Base-by-base conservation (phyloP, 805 yeast species). In the Metschnikowia borealis region DNA sequence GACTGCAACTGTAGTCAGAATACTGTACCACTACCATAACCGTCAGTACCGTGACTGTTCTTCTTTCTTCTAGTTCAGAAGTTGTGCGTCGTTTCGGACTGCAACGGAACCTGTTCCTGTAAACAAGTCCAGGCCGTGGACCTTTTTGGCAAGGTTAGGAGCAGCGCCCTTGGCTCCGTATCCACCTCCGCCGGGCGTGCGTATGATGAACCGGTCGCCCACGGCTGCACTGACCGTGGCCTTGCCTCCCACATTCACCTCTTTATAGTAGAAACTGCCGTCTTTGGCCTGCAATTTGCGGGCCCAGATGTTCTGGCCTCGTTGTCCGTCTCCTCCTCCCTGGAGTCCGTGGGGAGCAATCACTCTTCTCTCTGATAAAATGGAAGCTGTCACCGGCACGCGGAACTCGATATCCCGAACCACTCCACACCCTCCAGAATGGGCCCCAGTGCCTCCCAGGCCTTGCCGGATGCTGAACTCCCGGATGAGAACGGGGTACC, bases 321-420 rank as follows among this genome's bases (percentile, higher is more conserved):
- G 70, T 21, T 66, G 65, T 2, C 95, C 99, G 55, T 81, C 81
- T 31, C 69, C 74, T 32, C 98, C 99, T 1, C 97, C 97, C 20
- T 78, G 68, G 46, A 92, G 65, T 3, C 98, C 99, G 64, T 84
- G 87, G 1, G 98, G 99, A 1, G 91, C 84, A 52, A 81, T 68
- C 2, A 87, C 83, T 59, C 98, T 78, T 63, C 99, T 79, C 64
- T 92, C 97, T 87, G 73, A 51, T 89, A 88, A 1, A 95, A 89
- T 6, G 3, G 59, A 55, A 2, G 56, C 60, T 11, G 57, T 54
- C 34, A 54, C 58, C 2, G 59, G 59, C 10, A 55, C 56, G 4
- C 61, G 44, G 47, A 58, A 58, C 44, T 58, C 61, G 26, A 58
- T 48, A 48, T 58, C 61, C 20, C 61, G 53, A 8, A 56, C 35